Conservation (phyloP, 163 green algal genomes). For the Trebouxiophyceae sp. region DNA sequence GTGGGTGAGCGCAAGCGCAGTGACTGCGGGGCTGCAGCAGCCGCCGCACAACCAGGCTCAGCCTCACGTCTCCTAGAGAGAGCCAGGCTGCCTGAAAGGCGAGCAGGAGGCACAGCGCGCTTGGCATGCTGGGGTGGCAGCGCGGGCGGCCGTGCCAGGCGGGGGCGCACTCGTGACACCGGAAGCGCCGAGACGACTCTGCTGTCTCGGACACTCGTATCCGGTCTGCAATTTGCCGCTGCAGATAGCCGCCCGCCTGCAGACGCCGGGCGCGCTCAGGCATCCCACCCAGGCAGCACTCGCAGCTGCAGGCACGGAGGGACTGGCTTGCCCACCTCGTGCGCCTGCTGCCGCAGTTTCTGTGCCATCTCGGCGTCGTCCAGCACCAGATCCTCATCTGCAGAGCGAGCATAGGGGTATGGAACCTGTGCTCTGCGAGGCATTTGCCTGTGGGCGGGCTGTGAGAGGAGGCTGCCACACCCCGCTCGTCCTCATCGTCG, state of each 20-base stretch:
- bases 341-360: slow-evolving; percentile 37
- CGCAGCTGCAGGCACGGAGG: neutral
- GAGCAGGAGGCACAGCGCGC: neutral
- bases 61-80: neutral
- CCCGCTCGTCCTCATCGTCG: slow-evolving; percentile 15
- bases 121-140: neutral
- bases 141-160: neutral
- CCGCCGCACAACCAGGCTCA: neutral
- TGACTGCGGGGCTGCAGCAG: slow-evolving; percentile 45
- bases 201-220: slow-evolving; percentile 33
- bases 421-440: neutral
- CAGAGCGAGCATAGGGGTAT: neutral
- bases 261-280: neutral
- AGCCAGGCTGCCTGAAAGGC: neutral
- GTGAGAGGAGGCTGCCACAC: neutral
- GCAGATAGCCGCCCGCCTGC: slow-evolving; percentile 40
- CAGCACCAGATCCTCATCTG: slow-evolving; percentile 29
- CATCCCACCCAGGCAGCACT: neutral
- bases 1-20: slow-evolving; percentile 58
- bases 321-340: slow-evolving; percentile 31
- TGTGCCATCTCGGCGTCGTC: slow-evolving; percentile 30
- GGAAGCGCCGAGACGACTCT: too few species aligned
- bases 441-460: neutral
- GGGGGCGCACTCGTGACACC: too few species aligned
- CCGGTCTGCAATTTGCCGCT: slow-evolving; percentile 43